Percentiles rank a stretch among this genome's conserved stretches.
phyloP scores from a whole-genome alignment of 2,329 filamentous ascomycete genomes.

The Trichoderma sp. region DNA sequence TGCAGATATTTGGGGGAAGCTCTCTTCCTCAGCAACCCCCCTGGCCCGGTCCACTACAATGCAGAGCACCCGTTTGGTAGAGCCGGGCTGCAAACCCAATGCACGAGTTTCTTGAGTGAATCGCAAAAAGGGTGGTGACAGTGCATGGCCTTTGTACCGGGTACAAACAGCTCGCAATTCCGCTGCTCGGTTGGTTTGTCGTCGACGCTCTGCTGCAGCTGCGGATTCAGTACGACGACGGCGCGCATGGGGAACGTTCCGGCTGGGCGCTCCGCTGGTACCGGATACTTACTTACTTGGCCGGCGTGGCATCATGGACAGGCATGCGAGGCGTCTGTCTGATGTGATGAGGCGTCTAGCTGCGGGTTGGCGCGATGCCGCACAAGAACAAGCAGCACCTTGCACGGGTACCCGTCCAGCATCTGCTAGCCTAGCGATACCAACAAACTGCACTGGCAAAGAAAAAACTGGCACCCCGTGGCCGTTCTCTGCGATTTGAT shows the following conservation, averaged over 20 bases:
- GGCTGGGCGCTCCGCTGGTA: not conserved
- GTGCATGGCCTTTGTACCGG: not conserved
- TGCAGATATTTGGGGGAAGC: not conserved
- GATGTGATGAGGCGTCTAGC: not conserved
- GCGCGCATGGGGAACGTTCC: not conserved
- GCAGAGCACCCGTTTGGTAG: conserved; percentile 14
- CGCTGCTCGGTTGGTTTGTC: not conserved
- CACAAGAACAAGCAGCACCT: not conserved
- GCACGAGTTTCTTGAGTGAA: not conserved
- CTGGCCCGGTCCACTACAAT: not conserved
- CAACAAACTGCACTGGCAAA: no score
- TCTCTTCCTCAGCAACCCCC: not conserved
- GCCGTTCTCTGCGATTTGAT: no score
- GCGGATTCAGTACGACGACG: not conserved
- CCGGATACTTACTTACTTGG: not conserved
- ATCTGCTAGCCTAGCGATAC: not conserved
- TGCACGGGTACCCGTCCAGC: not conserved
- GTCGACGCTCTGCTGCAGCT: not conserved
- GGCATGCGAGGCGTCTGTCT: not conserved
- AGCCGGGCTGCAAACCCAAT: not conserved
- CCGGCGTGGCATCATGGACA: not conserved
- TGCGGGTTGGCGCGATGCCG: not conserved
- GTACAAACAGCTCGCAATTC: not conserved
- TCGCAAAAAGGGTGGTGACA: conserved; percentile 2
- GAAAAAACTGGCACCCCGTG: not conserved